phyloP scores from a whole-genome alignment of 2,329 filamentous ascomycete genomes.

The Microdochium bolleyi region DNA sequence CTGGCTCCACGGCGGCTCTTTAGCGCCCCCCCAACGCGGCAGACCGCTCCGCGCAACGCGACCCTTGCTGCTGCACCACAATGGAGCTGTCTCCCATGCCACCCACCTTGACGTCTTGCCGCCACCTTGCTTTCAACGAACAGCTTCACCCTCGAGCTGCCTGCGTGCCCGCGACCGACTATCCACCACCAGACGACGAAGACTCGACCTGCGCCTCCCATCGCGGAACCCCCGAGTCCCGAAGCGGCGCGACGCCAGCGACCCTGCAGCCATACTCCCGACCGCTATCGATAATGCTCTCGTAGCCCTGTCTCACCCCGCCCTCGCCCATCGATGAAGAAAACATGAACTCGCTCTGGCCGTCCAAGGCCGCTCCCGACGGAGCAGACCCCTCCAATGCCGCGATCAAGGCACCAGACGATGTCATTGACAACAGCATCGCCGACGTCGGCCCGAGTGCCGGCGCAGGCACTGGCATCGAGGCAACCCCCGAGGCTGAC shows the following conservation, averaged over 20 bases:
- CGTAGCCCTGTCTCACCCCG: background rate
- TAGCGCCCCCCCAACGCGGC: background rate
- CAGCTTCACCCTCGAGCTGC: background rate
- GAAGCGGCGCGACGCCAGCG: background rate
- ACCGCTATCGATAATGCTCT: slow-evolving; percentile 1
- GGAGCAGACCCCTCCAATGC: slow-evolving; percentile 16
- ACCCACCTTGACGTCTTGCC: background rate
- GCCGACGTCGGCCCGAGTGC: slow-evolving; percentile 20
- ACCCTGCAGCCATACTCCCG: background rate
- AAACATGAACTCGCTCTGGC: slow-evolving; percentile 38
- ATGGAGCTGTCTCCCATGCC: background rate
- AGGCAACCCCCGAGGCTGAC: background rate
- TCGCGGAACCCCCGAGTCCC: background rate
- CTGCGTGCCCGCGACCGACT: background rate
- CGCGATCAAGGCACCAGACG: slow-evolving; percentile 11
- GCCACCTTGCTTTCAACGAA: background rate
- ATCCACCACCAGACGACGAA: background rate
- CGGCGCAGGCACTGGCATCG: background rate
- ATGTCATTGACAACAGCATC: slow-evolving; percentile 34
- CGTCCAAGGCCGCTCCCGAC: slow-evolving; percentile 26
- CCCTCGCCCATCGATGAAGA: slow-evolving; percentile 3
- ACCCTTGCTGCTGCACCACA: background rate
- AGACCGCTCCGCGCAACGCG: background rate
- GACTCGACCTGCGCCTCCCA: background rate
- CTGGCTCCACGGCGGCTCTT: background rate